Base-by-base conservation (phyloP, 257 asterid genomes). In the Rehmannia glutinosa region DNA sequence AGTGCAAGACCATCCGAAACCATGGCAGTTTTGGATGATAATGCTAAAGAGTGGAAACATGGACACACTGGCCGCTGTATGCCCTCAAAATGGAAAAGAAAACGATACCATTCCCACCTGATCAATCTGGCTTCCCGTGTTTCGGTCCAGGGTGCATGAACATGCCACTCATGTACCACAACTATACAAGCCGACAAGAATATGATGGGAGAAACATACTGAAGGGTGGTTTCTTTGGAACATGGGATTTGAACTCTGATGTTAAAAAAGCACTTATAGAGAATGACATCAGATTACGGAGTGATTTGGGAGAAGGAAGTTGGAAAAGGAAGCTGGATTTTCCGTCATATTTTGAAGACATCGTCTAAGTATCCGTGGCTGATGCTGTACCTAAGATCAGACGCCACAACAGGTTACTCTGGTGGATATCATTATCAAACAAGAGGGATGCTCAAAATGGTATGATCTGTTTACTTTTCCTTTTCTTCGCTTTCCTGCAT, bases 11-110 rank as follows among this genome's bases (percentile, higher is more conserved):
- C 62, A 58, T 21, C 84, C 91, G 25, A 75, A 78, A 13, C 95
- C 96, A 68, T 91, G 97, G 97, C 93, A 88, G 21, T 88, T 88
- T 61, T 91, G 97, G 97, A 88, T 86, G 97, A 80, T 88, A 74
- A 91, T 86, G 96, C 85, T 88, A 0, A 88, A 91, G 70, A 91
- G 77, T 70, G 95, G 97, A 5, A 91, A 88, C 64, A 91, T 86
- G 95, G 97, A 91, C 47, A 91, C 95, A 2, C 81, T 45, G 16
- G 97, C 97, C 0, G 90, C 79, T 33, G 80, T 9, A 73, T 91
- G 96, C 66, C 97, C 97, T 0, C 75, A 80, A 67, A 83, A 91
- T 5, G 95, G 96, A 16, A 64, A 68, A 1, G 85, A 78, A 70
- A 28, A 70, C 8, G 80, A 78, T 25, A 91, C 95, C 10, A 85